These are phyloP conservation scores for Cucumis hystrix DNA, from an alignment of 306 rosid genomes.

Conservation along the genomic window DNA sequence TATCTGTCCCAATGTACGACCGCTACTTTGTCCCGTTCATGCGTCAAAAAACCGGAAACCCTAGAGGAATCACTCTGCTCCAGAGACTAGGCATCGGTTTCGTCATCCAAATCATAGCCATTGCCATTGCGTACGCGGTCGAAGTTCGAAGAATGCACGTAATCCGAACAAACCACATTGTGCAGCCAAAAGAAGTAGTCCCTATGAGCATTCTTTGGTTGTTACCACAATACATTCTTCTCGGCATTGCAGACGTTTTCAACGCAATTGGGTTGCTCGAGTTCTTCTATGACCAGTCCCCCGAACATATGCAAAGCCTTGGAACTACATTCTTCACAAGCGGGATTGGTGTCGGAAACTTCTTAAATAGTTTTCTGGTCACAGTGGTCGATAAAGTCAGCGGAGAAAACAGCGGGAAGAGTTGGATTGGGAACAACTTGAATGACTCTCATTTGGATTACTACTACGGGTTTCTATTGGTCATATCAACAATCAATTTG, in stretches of 20 bases:
- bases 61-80: conserved; percentile 45
- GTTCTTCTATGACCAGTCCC: conserved; percentile 75
- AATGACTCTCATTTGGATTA: conserved; percentile 57
- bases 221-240: conserved; percentile 45
- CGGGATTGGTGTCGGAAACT: conserved; percentile 58
- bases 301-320: conserved; percentile 65
- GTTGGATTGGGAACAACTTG: conserved; percentile 57
- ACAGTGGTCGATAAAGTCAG: conserved; percentile 37
- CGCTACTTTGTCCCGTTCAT: conserved; percentile 43
- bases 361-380: conserved; percentile 44
- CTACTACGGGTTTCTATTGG: conserved; percentile 50
- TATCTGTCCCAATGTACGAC: conserved; percentile 42
- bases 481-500: conserved; percentile 31
- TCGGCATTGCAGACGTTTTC: conserved; percentile 54
- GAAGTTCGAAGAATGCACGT: conserved; percentile 41
- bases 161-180: conserved; percentile 19
- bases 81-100: conserved; percentile 42
- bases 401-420: conserved; percentile 26
- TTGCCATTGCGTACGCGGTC: conserved; percentile 30
- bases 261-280: conserved; percentile 51
- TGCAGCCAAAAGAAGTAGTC: conserved; percentile 34
- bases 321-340: conserved; percentile 70
- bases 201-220: conserved; percentile 76
- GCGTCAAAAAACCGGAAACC: conserved; percentile 31
- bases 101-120: conserved; percentile 34